Evolutionary conservation across 768 basidiomycete species (phyloP).

Genomic region (Amanita polypyramis): DNA sequence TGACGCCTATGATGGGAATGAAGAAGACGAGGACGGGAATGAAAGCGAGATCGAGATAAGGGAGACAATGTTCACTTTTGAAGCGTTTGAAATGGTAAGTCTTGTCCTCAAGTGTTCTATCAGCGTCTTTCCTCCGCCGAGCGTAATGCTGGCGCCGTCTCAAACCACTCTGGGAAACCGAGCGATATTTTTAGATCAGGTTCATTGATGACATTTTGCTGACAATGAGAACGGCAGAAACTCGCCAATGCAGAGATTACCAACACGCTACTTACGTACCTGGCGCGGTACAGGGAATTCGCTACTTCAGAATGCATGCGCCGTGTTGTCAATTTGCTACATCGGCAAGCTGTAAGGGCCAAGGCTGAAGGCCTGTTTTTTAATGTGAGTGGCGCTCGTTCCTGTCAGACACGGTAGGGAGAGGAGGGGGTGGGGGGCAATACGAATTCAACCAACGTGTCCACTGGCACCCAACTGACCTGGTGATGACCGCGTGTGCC

Average conservation of each 20-base stretch:
- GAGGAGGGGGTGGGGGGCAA: too few species aligned
- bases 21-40: conserved; percentile 28
- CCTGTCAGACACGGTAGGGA: background rate
- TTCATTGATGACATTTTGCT: background rate
- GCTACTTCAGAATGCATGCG: conserved; percentile 74
- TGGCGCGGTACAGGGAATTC: conserved; percentile 80
- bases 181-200: background rate
- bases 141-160: background rate
- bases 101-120: conserved; percentile 6
- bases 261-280: conserved; percentile 72
- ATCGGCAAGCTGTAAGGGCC: conserved; percentile 82
- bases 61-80: conserved; percentile 89
- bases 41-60: conserved; percentile 46
- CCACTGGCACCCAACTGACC: background rate
- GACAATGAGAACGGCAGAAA: conserved; percentile 42
- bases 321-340: conserved; percentile 79
- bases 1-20: conserved; percentile 48
- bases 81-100: conserved; percentile 79
- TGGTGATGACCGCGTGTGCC: conserved; percentile 13
- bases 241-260: conserved; percentile 84
- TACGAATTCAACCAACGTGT: too few species aligned
- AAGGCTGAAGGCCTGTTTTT: conserved; percentile 95
- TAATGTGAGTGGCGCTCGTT: conserved; percentile 51
- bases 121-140: conserved; percentile 3
- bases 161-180: background rate